These are phyloP conservation scores for Lablab purpureus DNA, from an alignment of 306 rosid species.

Conservation along the genomic window DNA sequence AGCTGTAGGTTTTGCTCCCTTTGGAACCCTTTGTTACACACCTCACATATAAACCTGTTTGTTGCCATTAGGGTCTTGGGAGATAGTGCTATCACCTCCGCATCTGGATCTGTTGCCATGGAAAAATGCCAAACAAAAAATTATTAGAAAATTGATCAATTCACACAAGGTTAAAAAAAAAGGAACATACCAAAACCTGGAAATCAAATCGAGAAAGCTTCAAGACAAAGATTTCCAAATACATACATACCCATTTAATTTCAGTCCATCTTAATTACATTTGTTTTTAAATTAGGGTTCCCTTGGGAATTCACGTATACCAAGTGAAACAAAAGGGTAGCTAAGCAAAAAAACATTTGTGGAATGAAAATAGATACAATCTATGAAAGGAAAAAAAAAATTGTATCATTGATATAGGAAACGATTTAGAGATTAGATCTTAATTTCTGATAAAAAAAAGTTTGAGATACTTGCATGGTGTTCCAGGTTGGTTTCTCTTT, in stretches of 20 bases:
- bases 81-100: conserved; percentile 94
- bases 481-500: conserved; percentile 93
- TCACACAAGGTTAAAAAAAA: not conserved
- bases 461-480: conserved; percentile 84
- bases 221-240: conserved; percentile 37
- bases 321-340: not conserved
- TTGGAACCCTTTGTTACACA: conserved; percentile 96
- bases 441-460: conserved; percentile 41
- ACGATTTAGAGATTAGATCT: conserved; percentile 26
- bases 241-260: conserved; percentile 30
- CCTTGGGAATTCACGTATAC: not conserved
- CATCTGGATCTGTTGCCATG: conserved; percentile 84
- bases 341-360: not conserved
- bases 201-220: conserved; percentile 31
- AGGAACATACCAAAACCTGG: not conserved
- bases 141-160: conserved; percentile 43
- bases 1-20: conserved; percentile 97
- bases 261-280: conserved; percentile 6
- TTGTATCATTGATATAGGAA: conserved; percentile 4
- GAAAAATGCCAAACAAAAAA: conserved; percentile 64
- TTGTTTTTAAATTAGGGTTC: conserved; percentile 45
- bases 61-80: conserved; percentile 99
- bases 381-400: not conserved
- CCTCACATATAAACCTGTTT: conserved; percentile 98
- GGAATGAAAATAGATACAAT: conserved; percentile 13